Percentiles rank a stretch among this genome's conserved stretches.
Evolutionary conservation across 2,329 filamentous ascomycete genomes (phyloP).

Genomic region (Mollisia scopiformis): DNA sequence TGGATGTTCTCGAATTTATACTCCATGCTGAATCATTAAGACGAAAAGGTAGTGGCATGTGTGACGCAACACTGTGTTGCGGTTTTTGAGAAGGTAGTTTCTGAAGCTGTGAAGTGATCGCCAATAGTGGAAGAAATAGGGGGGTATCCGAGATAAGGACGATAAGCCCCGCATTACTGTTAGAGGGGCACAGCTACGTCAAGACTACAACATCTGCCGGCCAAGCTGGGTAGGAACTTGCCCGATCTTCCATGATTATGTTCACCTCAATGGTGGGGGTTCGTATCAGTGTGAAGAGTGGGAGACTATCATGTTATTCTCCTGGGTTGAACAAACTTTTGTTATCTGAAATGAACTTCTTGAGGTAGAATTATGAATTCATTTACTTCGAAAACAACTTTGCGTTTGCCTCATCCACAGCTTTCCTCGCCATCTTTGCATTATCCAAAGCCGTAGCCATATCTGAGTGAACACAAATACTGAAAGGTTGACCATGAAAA

Average conservation of each 20-base stretch:
- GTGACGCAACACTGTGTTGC: too few relatives aligned
- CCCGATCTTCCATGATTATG: too few relatives aligned
- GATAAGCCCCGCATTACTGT: not conserved
- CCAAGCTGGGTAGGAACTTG: not conserved
- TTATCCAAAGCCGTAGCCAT: constrained; percentile 23
- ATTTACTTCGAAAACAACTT: constrained; percentile 12
- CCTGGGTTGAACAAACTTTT: not conserved
- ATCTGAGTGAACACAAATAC: constrained; percentile 22
- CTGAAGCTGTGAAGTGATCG: too few relatives aligned
- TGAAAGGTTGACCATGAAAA: constrained; percentile 15
- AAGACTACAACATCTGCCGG: not conserved
- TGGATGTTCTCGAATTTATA: constrained; percentile 16
- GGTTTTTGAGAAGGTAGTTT: too few relatives aligned
- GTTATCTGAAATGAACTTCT: not conserved
- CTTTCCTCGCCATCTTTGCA: constrained; percentile 16
- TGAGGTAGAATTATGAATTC: not conserved
- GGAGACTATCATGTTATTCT: not conserved
- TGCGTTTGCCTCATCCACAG: constrained; percentile 19
- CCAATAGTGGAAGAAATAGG: too few relatives aligned
- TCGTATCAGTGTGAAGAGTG: too few relatives aligned
- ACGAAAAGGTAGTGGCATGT: too few relatives aligned
- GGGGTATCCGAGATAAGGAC: not conserved
- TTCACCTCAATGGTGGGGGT: too few relatives aligned
- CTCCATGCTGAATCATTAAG: constrained; percentile 32
- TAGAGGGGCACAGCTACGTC: not conserved